Percentiles rank a stretch among this genome's conserved stretches.
Conservation (phyloP, 345 rosid species). For the Iberis pinnata region DNA sequence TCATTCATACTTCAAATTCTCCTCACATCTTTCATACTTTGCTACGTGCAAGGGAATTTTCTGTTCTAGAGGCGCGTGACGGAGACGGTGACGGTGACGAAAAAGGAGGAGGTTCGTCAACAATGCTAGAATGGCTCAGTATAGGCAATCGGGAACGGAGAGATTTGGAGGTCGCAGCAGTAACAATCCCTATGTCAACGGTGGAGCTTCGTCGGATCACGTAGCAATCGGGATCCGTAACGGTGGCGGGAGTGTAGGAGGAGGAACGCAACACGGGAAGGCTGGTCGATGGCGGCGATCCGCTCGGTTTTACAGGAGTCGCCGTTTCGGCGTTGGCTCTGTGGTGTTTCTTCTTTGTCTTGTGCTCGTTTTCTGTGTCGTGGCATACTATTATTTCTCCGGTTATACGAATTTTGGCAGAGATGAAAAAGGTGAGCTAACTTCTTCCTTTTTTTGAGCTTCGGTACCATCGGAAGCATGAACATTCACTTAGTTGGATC, state of each 20-base stretch:
- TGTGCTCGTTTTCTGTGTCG: slow-evolving; percentile 48
- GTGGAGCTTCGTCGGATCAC: slow-evolving; percentile 51
- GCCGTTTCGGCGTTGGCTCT: slow-evolving; percentile 44
- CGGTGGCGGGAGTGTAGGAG: slow-evolving; percentile 14
- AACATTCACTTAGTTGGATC: no score
- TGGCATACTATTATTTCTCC: slow-evolving; percentile 62
- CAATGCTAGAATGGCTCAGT: slow-evolving; percentile 76
- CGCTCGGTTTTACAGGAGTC: slow-evolving; percentile 49
- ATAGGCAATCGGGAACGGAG: slow-evolving; percentile 72
- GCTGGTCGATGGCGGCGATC: slow-evolving; percentile 51
- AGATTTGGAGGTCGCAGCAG: slow-evolving; percentile 34
- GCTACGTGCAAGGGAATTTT: no score
- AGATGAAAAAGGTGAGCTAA: slow-evolving; percentile 44
- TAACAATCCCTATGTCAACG: slow-evolving; percentile 30
- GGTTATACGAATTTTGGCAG: slow-evolving; percentile 22
- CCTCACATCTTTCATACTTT: no score
- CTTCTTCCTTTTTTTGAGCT: slow-evolving; percentile 3
- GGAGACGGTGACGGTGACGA: no score
- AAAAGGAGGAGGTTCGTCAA: not conserved
- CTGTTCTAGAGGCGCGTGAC: no score
- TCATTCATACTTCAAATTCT: no score
- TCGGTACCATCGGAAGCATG: no score
- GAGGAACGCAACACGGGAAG: slow-evolving; percentile 40
- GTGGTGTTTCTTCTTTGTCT: slow-evolving; percentile 42
- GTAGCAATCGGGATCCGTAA: slow-evolving; percentile 54